Evolutionary conservation across 2,329 filamentous ascomycete species (phyloP), one percentile per base, ranked within the genome.

Genomic region (Ambrosiella cleistominuta): DNA sequence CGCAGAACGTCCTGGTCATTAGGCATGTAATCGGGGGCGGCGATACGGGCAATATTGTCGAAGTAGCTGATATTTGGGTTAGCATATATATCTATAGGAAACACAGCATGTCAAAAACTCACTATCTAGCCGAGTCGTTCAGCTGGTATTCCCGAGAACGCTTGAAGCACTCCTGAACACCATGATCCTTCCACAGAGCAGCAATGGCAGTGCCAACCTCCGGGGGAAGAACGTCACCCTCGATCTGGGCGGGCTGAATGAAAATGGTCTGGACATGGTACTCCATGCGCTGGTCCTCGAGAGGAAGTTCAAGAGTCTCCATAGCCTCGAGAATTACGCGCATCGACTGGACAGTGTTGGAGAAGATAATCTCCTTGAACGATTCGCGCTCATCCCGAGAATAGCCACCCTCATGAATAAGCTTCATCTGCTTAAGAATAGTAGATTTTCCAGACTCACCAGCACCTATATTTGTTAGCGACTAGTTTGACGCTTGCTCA

Each of bases 361-460:
- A 82, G 72, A 82, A 83, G 67, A 84, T 83, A 66, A 83, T 83
- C 66, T 83, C 81, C 70, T 83, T 83, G 75, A 83, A 83, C 5
- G 79, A 82, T 68, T 83, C 80, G 62, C 80, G 76, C 70, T 84
- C 81, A 64, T 97, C 93, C 70, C 91, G 86, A 62, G 93, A 97
- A 76, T 97, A 98, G 65, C 93, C 91, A 63, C 93, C 93, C 77
- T 98, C 93, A 72, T 98, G 88, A 68, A 98, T 98, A 68, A 98
- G 86, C 79, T 97, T 98, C 93, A 98, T 97, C 76, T 97, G 91
- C 75, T 97, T 97, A 63, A 97, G 80, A 61, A 97, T 90, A 1
- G 91, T 97, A 7, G 91, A 96, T 72, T 97, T 97, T 63, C 91
- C 71, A 51, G 71, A 71, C 86, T 98, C 93, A 85, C 93, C 91